These are phyloP conservation scores for Davidsoniella australis DNA, from an alignment of 2,329 filamentous ascomycete species.

Conservation along the genomic window DNA sequence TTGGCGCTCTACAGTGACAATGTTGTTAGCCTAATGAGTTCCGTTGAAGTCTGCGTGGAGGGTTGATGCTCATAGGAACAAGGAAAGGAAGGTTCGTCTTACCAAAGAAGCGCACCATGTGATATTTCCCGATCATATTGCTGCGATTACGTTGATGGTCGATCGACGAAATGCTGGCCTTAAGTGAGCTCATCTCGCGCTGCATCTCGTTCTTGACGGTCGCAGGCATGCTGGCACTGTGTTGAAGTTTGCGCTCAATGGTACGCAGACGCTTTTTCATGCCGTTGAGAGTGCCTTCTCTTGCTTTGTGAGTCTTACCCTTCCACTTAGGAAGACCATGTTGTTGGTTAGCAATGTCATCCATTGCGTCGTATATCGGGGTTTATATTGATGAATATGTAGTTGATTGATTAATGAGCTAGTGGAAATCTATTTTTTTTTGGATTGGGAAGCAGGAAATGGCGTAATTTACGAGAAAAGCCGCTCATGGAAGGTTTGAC, in stretches of 20 bases:
- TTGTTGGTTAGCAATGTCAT: background rate
- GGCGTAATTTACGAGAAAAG: too few species aligned
- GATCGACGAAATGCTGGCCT: conserved; percentile 43
- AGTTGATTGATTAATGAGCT: too few species aligned
- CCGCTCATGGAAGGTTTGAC: too few species aligned
- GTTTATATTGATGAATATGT: background rate
- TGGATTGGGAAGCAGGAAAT: too few species aligned
- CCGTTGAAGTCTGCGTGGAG: too few species aligned
- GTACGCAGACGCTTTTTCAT: conserved; percentile 57
- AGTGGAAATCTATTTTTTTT: too few species aligned
- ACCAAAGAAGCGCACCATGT: conserved; percentile 78
- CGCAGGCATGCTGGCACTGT: conserved; percentile 46
- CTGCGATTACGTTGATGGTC: conserved; percentile 43
- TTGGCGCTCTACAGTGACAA: conserved; percentile 39
- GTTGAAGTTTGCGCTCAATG: conserved; percentile 47
- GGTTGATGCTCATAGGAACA: background rate
- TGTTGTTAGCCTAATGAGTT: too few species aligned
- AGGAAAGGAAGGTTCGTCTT: conserved; percentile 17
- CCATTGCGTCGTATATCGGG: background rate
- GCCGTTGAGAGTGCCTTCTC: conserved; percentile 35
- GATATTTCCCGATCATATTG: conserved; percentile 61
- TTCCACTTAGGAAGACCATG: conserved; percentile 16
- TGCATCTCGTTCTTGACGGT: conserved; percentile 52
- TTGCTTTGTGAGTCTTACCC: conserved; percentile 26
- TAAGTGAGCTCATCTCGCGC: conserved; percentile 50